phyloP scores from a whole-genome alignment of 331 rosid genomes.

The Acacia pycnantha region DNA sequence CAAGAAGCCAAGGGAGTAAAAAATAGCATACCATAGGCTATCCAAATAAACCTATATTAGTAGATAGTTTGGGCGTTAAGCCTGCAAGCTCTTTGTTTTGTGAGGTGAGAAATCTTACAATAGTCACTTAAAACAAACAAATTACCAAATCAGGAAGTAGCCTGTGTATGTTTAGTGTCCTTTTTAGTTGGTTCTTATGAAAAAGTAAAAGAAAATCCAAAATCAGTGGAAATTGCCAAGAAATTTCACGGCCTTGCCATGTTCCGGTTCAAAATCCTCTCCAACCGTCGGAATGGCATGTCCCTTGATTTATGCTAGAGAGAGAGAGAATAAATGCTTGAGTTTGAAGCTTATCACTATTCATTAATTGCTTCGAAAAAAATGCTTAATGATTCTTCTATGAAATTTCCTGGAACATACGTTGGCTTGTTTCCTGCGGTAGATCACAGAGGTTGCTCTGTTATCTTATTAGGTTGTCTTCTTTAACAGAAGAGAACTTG shows the following conservation, averaged over 20 bases:
- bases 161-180: background rate
- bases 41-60: background rate
- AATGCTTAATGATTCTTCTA: conserved; percentile 24
- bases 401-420: conserved; percentile 49
- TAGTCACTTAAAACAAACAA: background rate
- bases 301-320: background rate
- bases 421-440: conserved; percentile 8
- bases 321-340: background rate
- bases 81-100: background rate
- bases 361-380: conserved; percentile 3
- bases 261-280: background rate
- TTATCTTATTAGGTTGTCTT: background rate
- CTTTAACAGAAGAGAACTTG: background rate
- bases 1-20: too few species aligned
- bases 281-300: conserved; percentile 1
- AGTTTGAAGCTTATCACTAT: conserved; percentile 3
- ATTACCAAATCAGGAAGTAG: background rate
- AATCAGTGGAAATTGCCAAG: conserved; percentile 38
- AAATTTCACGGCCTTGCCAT: conserved; percentile 47
- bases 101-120: background rate
- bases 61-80: background rate
- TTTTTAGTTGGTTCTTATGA: background rate
- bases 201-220: background rate
- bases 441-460: background rate
- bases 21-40: background rate